These are phyloP conservation scores for Gilbertella persicaria DNA, from an alignment of 371 early-diverging fungal species.

Conservation along the genomic window DNA sequence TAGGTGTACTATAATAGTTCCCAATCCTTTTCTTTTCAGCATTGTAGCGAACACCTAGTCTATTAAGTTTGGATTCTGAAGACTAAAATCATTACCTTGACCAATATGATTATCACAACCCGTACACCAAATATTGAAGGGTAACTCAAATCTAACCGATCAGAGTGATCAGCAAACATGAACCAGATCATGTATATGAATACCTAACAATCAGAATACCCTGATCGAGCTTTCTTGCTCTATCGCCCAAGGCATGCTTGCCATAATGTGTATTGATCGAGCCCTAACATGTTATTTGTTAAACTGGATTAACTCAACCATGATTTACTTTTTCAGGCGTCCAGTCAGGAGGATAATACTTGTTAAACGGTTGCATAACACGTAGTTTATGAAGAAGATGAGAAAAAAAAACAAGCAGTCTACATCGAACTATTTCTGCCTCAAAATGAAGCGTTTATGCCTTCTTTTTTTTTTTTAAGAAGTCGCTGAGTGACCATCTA, in stretches of 20 bases:
- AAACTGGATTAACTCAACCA: not conserved
- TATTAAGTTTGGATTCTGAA: not conserved
- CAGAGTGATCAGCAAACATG: not conserved
- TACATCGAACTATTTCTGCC: too few species aligned
- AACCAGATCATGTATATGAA: not conserved
- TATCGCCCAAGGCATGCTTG: constrained; percentile 85
- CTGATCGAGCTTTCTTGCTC: constrained; percentile 88
- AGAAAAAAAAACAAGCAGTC: too few species aligned
- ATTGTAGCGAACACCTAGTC: constrained; percentile 84
- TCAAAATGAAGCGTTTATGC: too few species aligned
- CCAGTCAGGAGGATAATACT: constrained; percentile 78
- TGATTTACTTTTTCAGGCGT: constrained; percentile 63
- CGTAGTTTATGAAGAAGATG: too few species aligned
- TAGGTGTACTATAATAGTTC: constrained; percentile 87
- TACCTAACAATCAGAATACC: constrained; percentile 88
- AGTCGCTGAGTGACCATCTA: too few species aligned
- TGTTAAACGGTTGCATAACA: constrained; percentile 74
- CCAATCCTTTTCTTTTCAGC: constrained; percentile 94
- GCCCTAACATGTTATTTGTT: constrained; percentile 41
- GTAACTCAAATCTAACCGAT: constrained; percentile 77
- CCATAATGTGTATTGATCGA: constrained; percentile 85
- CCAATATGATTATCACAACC: constrained; percentile 87
- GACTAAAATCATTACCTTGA: constrained; percentile 56
- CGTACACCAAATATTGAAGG: constrained; percentile 90
- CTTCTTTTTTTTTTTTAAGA: too few species aligned